Evolutionary conservation across 805 yeast genomes (phyloP).

Genomic region (Pichia rugopelliculosa): DNA sequence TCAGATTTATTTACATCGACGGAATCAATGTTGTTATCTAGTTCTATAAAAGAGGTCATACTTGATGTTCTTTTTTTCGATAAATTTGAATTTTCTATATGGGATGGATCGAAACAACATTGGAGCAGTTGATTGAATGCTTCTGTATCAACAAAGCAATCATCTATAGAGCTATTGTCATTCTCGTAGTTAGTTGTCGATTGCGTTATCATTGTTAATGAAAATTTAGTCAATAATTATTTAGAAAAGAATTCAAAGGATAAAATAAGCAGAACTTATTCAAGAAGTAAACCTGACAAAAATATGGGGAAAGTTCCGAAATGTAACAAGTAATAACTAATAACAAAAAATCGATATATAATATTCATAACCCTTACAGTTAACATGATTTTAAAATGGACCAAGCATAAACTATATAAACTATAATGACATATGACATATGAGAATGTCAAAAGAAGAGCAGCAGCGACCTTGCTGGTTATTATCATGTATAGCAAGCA

Average conservation of each 20-base stretch:
- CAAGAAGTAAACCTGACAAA: background rate
- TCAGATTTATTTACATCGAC: background rate
- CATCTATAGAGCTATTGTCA: background rate
- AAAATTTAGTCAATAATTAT: background rate
- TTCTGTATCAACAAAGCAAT: constrained; percentile 8
- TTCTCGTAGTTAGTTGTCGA: background rate
- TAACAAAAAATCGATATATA: no score
- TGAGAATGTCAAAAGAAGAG: no score
- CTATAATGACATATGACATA: no score
- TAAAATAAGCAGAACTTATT: no score
- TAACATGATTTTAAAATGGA: no score
- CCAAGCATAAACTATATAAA: no score
- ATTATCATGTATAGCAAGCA: no score
- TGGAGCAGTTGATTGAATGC: constrained; percentile 11
- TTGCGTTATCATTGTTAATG: background rate
- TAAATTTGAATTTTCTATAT: background rate
- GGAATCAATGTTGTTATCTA: background rate
- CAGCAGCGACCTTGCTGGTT: no score
- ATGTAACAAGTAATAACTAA: no score
- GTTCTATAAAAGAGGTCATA: background rate
- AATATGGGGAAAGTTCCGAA: background rate
- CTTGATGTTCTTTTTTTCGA: background rate
- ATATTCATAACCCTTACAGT: no score
- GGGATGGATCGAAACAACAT: constrained; percentile 15
- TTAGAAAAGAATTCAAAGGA: background rate